Percentiles rank a stretch among this genome's conserved stretches.
phyloP scores from a whole-genome alignment of 495 filamentous ascomycete genomes.

The Pseudomonodictys pantanalensis region DNA sequence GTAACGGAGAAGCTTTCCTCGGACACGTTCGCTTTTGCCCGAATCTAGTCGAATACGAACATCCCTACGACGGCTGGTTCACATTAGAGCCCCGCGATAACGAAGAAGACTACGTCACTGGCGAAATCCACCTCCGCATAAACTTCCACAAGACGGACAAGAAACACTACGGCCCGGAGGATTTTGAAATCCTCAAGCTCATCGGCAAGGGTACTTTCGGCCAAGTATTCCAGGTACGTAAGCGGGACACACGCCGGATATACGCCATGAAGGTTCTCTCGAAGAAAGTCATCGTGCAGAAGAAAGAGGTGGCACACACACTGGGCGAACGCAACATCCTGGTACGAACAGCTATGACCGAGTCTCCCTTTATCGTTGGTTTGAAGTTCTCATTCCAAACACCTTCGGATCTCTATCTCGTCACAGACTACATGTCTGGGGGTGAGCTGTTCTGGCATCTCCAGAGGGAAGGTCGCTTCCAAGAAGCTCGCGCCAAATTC shows the following conservation, averaged over 20 bases:
- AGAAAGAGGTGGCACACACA: slow-evolving; percentile 97
- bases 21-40: slow-evolving; percentile 78
- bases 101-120: slow-evolving; percentile 69
- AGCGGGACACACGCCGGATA: slow-evolving; percentile 92
- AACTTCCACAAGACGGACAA: slow-evolving; percentile 85
- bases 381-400: slow-evolving; percentile 99
- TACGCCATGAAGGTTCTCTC: slow-evolving; percentile 99
- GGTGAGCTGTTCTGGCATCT: slow-evolving; percentile 98
- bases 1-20: slow-evolving; percentile 81
- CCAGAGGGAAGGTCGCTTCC: slow-evolving; percentile 94
- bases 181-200: slow-evolving; percentile 92
- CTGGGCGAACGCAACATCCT: slow-evolving; percentile 96
- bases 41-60: slow-evolving; percentile 56
- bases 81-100: slow-evolving; percentile 65
- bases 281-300: slow-evolving; percentile 99
- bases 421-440: slow-evolving; percentile 99
- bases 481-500: slow-evolving; percentile 93
- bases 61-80: slow-evolving; percentile 80
- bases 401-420: slow-evolving; percentile 90
- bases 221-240: slow-evolving; percentile 99
- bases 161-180: slow-evolving; percentile 91
- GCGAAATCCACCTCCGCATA: slow-evolving; percentile 87
- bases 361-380: slow-evolving; percentile 96
- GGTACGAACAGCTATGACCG: slow-evolving; percentile 89
- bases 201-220: slow-evolving; percentile 98